Evolutionary conservation across 306 rosid genomes (phyloP), one percentile per base, ranked within the genome.

Genomic region (Cicer cuneatum): DNA sequence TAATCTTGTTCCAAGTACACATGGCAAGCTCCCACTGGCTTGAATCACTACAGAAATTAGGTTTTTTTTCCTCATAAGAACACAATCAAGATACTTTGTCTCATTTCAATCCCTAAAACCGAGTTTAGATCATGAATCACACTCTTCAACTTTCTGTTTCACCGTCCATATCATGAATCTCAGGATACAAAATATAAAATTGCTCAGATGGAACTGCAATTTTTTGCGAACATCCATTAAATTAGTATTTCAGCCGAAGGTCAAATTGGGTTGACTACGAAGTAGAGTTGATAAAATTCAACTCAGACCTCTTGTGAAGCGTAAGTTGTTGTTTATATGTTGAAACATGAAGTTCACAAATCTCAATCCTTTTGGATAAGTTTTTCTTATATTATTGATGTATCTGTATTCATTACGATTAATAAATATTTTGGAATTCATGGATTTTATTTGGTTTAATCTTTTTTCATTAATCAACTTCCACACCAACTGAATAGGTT

Each of bases 401-500:
- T 39, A 6, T 1, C 52, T 43, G 15, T 69, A 78, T 73, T 73
- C 59, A 37, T 47, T 56, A 59, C 7, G 47, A 37, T 78, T 64
- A 40, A 21, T 18, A 57, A 47, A 11, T 2, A 29, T 75, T 48
- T 68, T 10, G 46, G 64, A 57, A 7, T 47, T 53, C 62, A 9
- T 75, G 49, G 73, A 42, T 4, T 71, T 62, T 63, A 65, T 42
- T 65, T 38, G 41, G 54, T 39, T 29, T 41, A 45, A 54, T 54
- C 16, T 62, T 62, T 19, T 78, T 40, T 70, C 43, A 13, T 60
- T 59, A 16, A 76, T 75, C 61, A 74, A 57, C 79, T 57, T 65
- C 66, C 70, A 66, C 52, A 47, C 66, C 46, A 15, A 59, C 75
- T 72, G 66, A 74, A 81, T 83, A 95, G 99, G 87, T 88, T 95